Percentiles rank a stretch among this genome's conserved stretches.
phyloP scores from a whole-genome alignment of 2,329 filamentous ascomycete genomes.

The Venturia nashicola region DNA sequence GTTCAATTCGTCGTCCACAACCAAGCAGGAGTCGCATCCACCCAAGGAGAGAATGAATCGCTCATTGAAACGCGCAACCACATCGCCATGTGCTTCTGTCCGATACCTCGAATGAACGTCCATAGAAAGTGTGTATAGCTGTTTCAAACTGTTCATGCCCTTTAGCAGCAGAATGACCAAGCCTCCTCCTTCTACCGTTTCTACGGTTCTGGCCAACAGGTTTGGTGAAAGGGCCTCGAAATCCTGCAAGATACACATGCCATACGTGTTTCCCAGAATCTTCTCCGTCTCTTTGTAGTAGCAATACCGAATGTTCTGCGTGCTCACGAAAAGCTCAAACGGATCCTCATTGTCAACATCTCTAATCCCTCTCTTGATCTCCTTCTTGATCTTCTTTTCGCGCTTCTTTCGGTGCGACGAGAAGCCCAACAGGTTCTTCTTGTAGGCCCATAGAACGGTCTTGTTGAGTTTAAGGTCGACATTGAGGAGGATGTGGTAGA shows the following conservation, averaged over 20 bases:
- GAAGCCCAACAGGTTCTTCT: constrained; percentile 91
- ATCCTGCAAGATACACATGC: constrained; percentile 96
- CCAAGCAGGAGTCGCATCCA: constrained; percentile 87
- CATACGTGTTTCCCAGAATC: constrained; percentile 94
- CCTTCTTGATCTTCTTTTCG: constrained; percentile 95
- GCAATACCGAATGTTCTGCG: constrained; percentile 95
- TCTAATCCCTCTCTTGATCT: constrained; percentile 87
- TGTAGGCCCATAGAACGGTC: constrained; percentile 95
- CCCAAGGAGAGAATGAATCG: constrained; percentile 90
- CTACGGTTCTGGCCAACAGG: constrained; percentile 82
- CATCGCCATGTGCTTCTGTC: constrained; percentile 90
- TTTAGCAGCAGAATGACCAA: constrained; percentile 83
- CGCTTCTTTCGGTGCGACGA: constrained; percentile 94
- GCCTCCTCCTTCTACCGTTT: constrained; percentile 94
- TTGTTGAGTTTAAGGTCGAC: constrained; percentile 91
- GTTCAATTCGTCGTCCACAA: constrained; percentile 96
- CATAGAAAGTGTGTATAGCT: constrained; percentile 95
- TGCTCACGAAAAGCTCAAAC: constrained; percentile 92
- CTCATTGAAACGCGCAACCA: constrained; percentile 94
- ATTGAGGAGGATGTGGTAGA: constrained; percentile 85
- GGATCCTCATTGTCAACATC: constrained; percentile 89
- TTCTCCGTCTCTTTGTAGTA: constrained; percentile 99
- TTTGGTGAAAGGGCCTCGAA: constrained; percentile 99
- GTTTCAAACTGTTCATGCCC: constrained; percentile 93
- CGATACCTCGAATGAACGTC: constrained; percentile 94